A percentile compares a stretch with the other conserved stretches of the same genome.
These are phyloP conservation scores for Caryopteris hybrid DNA, from an alignment of 305 asterid genomes.

Conservation along the genomic window DNA sequence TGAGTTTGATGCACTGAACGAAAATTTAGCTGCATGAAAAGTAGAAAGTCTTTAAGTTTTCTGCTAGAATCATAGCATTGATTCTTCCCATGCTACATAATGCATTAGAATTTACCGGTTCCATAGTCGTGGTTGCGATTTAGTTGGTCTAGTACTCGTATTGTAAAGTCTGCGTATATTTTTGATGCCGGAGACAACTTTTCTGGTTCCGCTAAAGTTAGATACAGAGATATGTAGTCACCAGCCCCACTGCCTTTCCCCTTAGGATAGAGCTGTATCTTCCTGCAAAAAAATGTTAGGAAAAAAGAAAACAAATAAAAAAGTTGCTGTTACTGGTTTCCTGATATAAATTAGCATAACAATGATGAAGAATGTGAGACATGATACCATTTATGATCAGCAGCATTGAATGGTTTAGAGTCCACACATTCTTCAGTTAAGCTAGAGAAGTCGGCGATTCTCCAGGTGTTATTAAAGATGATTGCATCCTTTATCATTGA, in stretches of 20 bases:
- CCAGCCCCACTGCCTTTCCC: constrained; percentile 58
- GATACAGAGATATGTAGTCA: constrained; percentile 40
- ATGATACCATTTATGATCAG: constrained; percentile 36
- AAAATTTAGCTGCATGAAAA: constrained; percentile 43
- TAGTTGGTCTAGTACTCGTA: constrained; percentile 45
- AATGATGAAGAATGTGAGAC: constrained; percentile 5
- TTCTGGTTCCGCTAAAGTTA: constrained; percentile 51
- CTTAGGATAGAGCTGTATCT: constrained; percentile 45
- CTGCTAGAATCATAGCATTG: too few species aligned
- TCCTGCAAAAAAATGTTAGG: too few species aligned
- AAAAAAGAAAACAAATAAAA: background rate
- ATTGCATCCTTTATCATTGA: constrained; percentile 54
- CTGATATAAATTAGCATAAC: background rate
- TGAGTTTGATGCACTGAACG: constrained; percentile 47
- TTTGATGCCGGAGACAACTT: constrained; percentile 31
- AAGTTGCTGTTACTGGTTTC: background rate
- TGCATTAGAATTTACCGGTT: constrained; percentile 45
- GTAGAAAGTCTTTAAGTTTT: background rate
- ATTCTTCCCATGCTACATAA: too few species aligned
- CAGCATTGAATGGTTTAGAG: constrained; percentile 43
- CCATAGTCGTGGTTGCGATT: constrained; percentile 32
- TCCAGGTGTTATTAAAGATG: constrained; percentile 37
- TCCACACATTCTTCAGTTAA: constrained; percentile 37
- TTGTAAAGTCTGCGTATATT: constrained; percentile 45
- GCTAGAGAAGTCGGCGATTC: constrained; percentile 30